Evolutionary conservation across 176 grass and related monocot genomes (phyloP).

Genomic region (Aegilops longissima): DNA sequence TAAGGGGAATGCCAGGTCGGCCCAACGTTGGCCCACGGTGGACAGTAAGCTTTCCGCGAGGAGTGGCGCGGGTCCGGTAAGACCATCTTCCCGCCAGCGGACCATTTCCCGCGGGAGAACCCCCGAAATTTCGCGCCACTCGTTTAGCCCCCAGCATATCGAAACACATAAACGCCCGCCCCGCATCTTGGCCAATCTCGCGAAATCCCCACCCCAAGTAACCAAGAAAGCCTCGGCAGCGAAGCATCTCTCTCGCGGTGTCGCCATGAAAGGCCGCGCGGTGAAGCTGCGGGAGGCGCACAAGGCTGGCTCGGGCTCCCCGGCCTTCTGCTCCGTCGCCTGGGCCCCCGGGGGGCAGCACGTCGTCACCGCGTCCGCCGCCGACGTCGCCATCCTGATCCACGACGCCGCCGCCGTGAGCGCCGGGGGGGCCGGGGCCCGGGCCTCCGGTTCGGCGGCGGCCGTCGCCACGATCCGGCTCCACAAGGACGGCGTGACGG

Average conservation of each 20-base stretch:
- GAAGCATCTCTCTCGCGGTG: not conserved
- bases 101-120: conserved; percentile 26
- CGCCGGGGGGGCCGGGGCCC: conserved; percentile 6
- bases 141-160: not conserved
- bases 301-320: conserved; percentile 45
- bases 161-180: not conserved
- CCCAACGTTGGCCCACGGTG: not conserved
- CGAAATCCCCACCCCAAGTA: not conserved
- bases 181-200: not conserved
- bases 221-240: not conserved
- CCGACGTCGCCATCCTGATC: conserved; percentile 61
- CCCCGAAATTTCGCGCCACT: conserved; percentile 21
- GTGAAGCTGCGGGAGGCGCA: conserved; percentile 90
- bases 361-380: conserved; percentile 68
- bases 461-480: conserved; percentile 44
- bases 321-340: conserved; percentile 58
- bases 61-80: no score
- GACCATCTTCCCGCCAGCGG: conserved; percentile 9
- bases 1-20: no score
- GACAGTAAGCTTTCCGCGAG: not conserved
- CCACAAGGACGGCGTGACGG: conserved; percentile 86
- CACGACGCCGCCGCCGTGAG: conserved; percentile 50
- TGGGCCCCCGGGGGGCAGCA: conserved; percentile 58
- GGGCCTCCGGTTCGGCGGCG: conserved; percentile 16
- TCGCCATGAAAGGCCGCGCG: conserved; percentile 63